Conservation (phyloP, 345 rosid species). For the Moringa oleifera region DNA sequence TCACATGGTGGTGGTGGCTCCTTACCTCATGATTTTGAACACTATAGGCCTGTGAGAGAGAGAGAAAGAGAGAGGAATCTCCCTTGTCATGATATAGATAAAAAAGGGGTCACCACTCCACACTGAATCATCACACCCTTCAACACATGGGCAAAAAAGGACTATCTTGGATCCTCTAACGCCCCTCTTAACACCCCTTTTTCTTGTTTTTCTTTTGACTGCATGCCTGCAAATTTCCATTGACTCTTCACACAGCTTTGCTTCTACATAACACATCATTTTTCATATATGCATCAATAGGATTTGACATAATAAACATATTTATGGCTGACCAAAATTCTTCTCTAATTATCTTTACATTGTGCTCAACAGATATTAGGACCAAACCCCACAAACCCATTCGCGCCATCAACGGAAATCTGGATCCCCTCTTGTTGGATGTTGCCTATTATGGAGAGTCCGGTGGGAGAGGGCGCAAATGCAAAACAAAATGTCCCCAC, state of each 20-base stretch:
- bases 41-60: conserved; percentile 15
- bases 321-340: no score
- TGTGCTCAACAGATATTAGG: conserved; percentile 62
- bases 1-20: conserved; percentile 38
- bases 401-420: conserved; percentile 84
- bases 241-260: neutral
- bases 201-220: conserved; percentile 27
- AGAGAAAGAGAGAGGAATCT: conserved; percentile 16
- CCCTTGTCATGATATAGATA: neutral
- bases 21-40: conserved; percentile 26
- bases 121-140: no score
- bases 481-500: conserved; percentile 89
- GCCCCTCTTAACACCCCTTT: conserved; percentile 14
- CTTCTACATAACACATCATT: no score
- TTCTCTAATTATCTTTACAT: neutral
- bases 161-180: conserved; percentile 23
- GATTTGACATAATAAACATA: no score
- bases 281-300: no score
- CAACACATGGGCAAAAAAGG: no score
- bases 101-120: no score
- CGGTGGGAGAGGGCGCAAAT: conserved; percentile 65
- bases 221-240: neutral
- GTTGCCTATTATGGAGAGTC: conserved; percentile 89
- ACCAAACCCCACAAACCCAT: conserved; percentile 94
- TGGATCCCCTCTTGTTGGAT: conserved; percentile 98